phyloP scores from a whole-genome alignment of 306 rosid species.

The Casuarina equisetifolia region DNA sequence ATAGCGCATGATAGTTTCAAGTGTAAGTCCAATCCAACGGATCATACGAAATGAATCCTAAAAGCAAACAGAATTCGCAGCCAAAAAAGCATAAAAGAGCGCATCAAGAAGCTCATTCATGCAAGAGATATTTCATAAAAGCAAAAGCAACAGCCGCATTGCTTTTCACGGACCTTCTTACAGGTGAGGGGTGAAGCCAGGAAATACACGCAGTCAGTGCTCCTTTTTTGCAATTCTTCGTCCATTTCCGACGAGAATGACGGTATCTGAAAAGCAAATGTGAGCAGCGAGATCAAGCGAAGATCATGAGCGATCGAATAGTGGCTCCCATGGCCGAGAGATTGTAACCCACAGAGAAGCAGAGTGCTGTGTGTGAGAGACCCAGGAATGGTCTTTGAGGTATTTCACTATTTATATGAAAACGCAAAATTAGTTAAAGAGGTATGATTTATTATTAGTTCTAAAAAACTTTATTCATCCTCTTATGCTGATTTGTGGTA shows the following conservation, averaged over 20 bases:
- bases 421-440: no score
- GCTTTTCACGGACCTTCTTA: slow-evolving; percentile 58
- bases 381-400: neutral
- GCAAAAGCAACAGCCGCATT: slow-evolving; percentile 4
- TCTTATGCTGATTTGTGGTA: no score
- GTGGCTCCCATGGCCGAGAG: slow-evolving; percentile 19
- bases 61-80: slow-evolving; percentile 4
- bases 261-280: neutral
- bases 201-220: slow-evolving; percentile 88
- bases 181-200: slow-evolving; percentile 91
- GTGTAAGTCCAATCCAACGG: slow-evolving; percentile 28
- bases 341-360: slow-evolving; percentile 14
- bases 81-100: neutral
- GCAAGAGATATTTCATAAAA: neutral
- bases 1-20: slow-evolving; percentile 21
- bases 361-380: neutral
- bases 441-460: no score
- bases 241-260: slow-evolving; percentile 43
- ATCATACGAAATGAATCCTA: neutral
- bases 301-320: slow-evolving; percentile 31
- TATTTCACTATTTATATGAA: no score
- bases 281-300: slow-evolving; percentile 10
- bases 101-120: neutral
- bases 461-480: no score
- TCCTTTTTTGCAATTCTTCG: slow-evolving; percentile 57